Evolutionary conservation across 177 flowering plant species (phyloP), one percentile per base, ranked within the genome.

Genomic region (Vitis hybrid): DNA sequence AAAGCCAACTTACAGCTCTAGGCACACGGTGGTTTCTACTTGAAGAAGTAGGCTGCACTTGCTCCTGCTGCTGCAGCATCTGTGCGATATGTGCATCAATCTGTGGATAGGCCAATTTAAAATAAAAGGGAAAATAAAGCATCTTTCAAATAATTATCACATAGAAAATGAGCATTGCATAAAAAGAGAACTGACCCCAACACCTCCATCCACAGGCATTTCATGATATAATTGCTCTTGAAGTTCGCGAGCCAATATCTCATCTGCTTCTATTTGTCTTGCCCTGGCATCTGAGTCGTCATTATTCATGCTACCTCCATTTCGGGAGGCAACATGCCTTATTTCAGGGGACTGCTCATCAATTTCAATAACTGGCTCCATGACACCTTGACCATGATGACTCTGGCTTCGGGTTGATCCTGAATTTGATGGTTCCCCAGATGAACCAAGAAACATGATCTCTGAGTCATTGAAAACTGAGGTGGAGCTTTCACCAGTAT

Each of bases 151-250:
- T 2, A 0, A 66, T 45, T 18, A 51, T 14, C 51, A 62, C 11
- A 19, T 68, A 63, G 16, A 6, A 11, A 59, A 29, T 12, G 0
- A 39, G 45, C 45, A 39, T 39, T 39, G 45, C 8, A 59, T 13
- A 48, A n/a, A 63, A 49, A 70, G 10, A 31, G 53, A 65, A 65
- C 34, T 16, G 55, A 93, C 97, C 93, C 84, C 95, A 22, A 55
- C 78, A 68, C 61, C 71, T 14, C 76, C 82, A 76, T 67, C 70
- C 62, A 67, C 73, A 14, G 84, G 83, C 51, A 39, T 51, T 71
- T 89, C 99, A 65, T 81, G 82, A 79, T 88, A 91, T 53, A 93
- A 73, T 65, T 93, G 91, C 73, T 95, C 97, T 77, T 95, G 98
- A 16, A 95, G 97, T 77, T 89, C 90, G 71, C 86, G 91, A 29